Conservation (phyloP, 768 basidiomycete species). For the Lentinula aciculospora region DNA sequence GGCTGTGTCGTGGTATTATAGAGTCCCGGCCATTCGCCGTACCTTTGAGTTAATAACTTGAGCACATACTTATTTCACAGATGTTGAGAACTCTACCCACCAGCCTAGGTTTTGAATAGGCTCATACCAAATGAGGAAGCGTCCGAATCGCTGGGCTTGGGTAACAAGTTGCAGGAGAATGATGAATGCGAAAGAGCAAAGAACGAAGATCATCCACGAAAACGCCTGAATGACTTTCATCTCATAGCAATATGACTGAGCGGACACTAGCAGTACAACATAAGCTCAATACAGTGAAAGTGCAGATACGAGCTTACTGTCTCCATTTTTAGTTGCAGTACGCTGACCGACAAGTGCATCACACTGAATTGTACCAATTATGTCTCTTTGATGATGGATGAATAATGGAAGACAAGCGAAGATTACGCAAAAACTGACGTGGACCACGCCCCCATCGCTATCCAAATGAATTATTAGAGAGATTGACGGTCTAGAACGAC, state of each 20-base stretch:
- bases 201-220: conserved; percentile 67
- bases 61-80: neutral
- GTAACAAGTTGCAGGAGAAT: conserved; percentile 53
- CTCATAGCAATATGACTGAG: conserved; percentile 60
- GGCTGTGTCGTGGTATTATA: conserved; percentile 33
- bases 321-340: conserved; percentile 46
- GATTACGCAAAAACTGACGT: conserved; percentile 35
- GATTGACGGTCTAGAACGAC: neutral
- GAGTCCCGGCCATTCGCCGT: conserved; percentile 64
- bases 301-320: conserved; percentile 28
- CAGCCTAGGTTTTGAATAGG: conserved; percentile 33
- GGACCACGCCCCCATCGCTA: conserved; percentile 75
- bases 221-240: conserved; percentile 78
- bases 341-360: conserved; percentile 37
- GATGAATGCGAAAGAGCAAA: conserved; percentile 42
- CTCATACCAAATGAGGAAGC: conserved; percentile 50
- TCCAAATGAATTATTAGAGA: neutral
- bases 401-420: neutral
- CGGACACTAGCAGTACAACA: conserved; percentile 37
- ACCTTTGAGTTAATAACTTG: conserved; percentile 32
- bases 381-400: conserved; percentile 42
- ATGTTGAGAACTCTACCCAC: neutral
- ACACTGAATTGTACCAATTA: conserved; percentile 62
- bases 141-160: conserved; percentile 49
- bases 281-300: neutral